A percentile compares a stretch with the other conserved stretches of the same genome.
Conservation (phyloP, 2,329 filamentous ascomycete genomes). For the Aschersonia sp. region DNA sequence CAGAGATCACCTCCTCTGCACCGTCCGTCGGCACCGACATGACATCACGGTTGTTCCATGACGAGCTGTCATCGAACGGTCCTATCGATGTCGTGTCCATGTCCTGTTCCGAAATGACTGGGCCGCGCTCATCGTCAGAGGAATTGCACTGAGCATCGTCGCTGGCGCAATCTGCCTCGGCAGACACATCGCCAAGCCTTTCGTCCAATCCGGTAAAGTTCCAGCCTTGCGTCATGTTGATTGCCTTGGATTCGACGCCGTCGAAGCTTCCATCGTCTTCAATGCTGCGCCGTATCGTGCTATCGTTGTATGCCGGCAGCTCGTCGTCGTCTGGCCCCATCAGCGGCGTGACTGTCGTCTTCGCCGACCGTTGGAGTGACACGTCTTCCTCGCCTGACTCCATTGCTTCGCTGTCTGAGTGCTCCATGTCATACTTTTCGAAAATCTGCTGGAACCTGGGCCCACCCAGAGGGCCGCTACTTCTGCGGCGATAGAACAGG, state of each 20-base stretch:
- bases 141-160: constrained; percentile 28
- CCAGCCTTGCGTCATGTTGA: constrained; percentile 26
- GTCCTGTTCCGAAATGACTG: constrained; percentile 13
- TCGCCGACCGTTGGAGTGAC: constrained; percentile 29
- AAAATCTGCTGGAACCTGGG: constrained; percentile 58
- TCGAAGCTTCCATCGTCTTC: constrained; percentile 26
- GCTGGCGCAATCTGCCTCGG: constrained; percentile 22
- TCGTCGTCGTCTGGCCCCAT: constrained; percentile 14
- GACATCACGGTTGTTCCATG: constrained; percentile 20
- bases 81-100: constrained; percentile 14
- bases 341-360: constrained; percentile 15
- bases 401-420: constrained; percentile 24
- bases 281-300: constrained; percentile 25
- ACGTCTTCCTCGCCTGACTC: constrained; percentile 59
- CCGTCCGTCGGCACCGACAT: constrained; percentile 23
- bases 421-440: constrained; percentile 42
- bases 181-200: constrained; percentile 16
- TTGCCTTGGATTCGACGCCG: constrained; percentile 14
- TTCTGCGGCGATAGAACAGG: constrained; percentile 86
- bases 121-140: constrained; percentile 19
- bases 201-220: constrained; percentile 25
- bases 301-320: constrained; percentile 15
- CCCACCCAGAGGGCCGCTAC: constrained; percentile 63
- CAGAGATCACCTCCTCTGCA: constrained; percentile 21
- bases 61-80: constrained; percentile 5